These are phyloP conservation scores for Pythium apleroticum DNA, from an alignment of 352 stramenopile species.

Conservation along the genomic window DNA sequence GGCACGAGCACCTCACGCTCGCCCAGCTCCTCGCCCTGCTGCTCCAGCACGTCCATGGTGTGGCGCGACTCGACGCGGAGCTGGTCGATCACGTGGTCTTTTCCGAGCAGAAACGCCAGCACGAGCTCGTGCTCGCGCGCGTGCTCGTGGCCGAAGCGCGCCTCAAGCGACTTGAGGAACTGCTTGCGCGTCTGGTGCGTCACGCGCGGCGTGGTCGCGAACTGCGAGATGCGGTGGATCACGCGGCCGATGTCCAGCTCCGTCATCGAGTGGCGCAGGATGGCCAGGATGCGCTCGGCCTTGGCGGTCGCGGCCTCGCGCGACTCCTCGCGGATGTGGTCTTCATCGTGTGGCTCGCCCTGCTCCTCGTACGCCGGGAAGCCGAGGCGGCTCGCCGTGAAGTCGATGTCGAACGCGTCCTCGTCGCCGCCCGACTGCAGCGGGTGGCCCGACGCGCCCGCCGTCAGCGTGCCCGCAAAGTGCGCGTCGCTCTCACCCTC, in stretches of 20 bases:
- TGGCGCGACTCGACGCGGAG: slow-evolving; percentile 51
- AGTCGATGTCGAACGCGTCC: slow-evolving; percentile 54
- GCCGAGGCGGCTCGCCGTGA: slow-evolving; percentile 71
- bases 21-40: background rate
- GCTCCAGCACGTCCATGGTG: slow-evolving; percentile 21
- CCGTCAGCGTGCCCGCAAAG: slow-evolving; percentile 25
- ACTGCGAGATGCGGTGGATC: slow-evolving; percentile 78
- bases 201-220: slow-evolving; percentile 74
- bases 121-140: slow-evolving; percentile 65
- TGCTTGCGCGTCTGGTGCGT: slow-evolving; percentile 73
- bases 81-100: slow-evolving; percentile 69
- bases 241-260: slow-evolving; percentile 82
- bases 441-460: slow-evolving; percentile 29
- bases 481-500: slow-evolving; percentile 17
- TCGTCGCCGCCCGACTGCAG: slow-evolving; percentile 22
- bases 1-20: slow-evolving; percentile 45
- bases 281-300: slow-evolving; percentile 74
- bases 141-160: slow-evolving; percentile 57
- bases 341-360: slow-evolving; percentile 29
- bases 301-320: slow-evolving; percentile 62
- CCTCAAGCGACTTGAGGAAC: slow-evolving; percentile 75
- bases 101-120: slow-evolving; percentile 71
- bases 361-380: slow-evolving; percentile 57
- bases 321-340: slow-evolving; percentile 71
- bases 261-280: slow-evolving; percentile 82